A percentile compares a stretch with the other conserved stretches of the same genome.
Evolutionary conservation across 352 stramenopile species (phyloP).

Genomic region (Globisporangium canariense): DNA sequence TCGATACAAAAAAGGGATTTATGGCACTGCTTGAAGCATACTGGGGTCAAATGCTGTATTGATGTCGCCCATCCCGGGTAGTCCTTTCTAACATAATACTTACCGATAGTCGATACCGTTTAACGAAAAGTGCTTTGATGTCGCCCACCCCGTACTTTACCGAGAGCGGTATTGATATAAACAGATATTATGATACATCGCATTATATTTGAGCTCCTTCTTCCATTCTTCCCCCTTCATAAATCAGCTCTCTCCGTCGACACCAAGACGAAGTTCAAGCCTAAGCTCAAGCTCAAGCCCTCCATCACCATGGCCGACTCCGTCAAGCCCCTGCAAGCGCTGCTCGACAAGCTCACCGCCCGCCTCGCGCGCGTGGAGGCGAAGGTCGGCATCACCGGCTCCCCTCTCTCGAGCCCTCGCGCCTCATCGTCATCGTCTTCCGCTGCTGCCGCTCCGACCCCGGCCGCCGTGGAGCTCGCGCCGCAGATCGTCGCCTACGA

Average conservation of each 20-base stretch:
- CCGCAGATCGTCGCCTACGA: slow-evolving; percentile 89
- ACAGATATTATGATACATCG: too few relatives aligned
- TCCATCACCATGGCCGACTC: slow-evolving; percentile 40
- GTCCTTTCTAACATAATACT: too few relatives aligned
- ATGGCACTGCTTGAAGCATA: too few relatives aligned
- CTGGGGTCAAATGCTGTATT: too few relatives aligned
- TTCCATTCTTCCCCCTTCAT: background rate
- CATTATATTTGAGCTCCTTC: background rate
- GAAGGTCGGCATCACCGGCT: slow-evolving; percentile 52
- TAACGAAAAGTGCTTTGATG: too few relatives aligned
- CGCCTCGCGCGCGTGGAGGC: slow-evolving; percentile 79
- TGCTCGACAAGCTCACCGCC: slow-evolving; percentile 78
- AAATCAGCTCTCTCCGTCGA: background rate
- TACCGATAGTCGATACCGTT: too few relatives aligned
- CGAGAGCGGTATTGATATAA: too few relatives aligned
- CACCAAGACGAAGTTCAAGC: slow-evolving; percentile 7
- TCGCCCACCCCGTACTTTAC: too few relatives aligned
- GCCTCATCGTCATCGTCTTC: slow-evolving; percentile 7
- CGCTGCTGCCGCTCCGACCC: slow-evolving; percentile 11
- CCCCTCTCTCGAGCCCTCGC: slow-evolving; percentile 18
- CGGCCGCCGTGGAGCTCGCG: slow-evolving; percentile 37
- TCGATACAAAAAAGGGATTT: too few relatives aligned
- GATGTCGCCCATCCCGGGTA: too few relatives aligned
- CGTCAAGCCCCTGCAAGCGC: slow-evolving; percentile 76
- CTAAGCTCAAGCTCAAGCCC: background rate